Evolutionary conservation across 1,139 yeast species (phyloP).

Genomic region (Fermentozyma sake): DNA sequence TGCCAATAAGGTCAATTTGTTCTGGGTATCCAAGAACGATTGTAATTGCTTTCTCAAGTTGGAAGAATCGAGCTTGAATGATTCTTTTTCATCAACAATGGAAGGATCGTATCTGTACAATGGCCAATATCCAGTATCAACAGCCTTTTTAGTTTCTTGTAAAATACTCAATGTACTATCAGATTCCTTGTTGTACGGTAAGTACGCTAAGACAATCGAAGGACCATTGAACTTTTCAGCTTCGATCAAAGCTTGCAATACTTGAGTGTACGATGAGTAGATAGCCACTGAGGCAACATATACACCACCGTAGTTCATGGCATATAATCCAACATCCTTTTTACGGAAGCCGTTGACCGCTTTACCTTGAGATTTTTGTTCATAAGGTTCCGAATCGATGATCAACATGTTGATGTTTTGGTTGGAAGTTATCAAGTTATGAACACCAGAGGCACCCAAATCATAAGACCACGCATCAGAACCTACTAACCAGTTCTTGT

Average conservation of each 20-base stretch:
- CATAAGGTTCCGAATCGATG: slow-evolving; percentile 87
- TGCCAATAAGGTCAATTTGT: slow-evolving; percentile 74
- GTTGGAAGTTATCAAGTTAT: slow-evolving; percentile 72
- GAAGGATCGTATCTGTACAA: slow-evolving; percentile 79
- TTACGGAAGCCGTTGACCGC: slow-evolving; percentile 51
- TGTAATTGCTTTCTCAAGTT: slow-evolving; percentile 72
- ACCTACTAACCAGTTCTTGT: slow-evolving; percentile 80
- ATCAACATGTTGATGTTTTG: slow-evolving; percentile 79
- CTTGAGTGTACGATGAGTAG: slow-evolving; percentile 89
- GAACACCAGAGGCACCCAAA: slow-evolving; percentile 88
- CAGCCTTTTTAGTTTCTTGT: slow-evolving; percentile 85
- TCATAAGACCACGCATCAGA: slow-evolving; percentile 96
- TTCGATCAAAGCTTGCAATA: slow-evolving; percentile 82
- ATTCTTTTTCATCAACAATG: slow-evolving; percentile 41
- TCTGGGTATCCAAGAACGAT: slow-evolving; percentile 83
- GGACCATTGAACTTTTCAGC: slow-evolving; percentile 90
- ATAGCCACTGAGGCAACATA: slow-evolving; percentile 95
- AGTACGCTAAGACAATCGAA: slow-evolving; percentile 82
- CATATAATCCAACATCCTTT: slow-evolving; percentile 91
- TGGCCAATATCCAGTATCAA: slow-evolving; percentile 95
- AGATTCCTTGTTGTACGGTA: slow-evolving; percentile 67
- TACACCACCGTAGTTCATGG: slow-evolving; percentile 88
- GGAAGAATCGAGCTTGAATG: slow-evolving; percentile 80
- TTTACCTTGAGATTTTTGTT: slow-evolving; percentile 27
- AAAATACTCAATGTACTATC: slow-evolving; percentile 72